Evolutionary conservation across 2,329 filamentous ascomycete species (phyloP), one percentile per base, ranked within the genome.

Genomic region (Cercospora janseana): DNA sequence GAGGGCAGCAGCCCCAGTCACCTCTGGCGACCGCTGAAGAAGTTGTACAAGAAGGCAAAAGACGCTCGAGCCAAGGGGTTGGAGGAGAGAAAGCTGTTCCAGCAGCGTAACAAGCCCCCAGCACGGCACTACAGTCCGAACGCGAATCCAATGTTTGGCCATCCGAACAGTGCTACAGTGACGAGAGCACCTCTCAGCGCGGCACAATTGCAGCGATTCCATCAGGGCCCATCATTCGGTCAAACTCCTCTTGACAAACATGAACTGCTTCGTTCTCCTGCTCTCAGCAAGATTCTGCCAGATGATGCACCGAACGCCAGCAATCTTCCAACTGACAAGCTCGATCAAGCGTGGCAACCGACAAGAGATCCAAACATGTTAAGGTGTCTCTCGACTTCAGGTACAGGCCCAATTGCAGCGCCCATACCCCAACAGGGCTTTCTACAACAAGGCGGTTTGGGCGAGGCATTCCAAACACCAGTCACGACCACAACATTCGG

Each of bases 1-100:
- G 69, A 60, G 55, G 60, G 63, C 20, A 56, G 54, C 12, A 56
- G 59, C 6, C 75, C 75, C 44, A 77, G 79, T 3, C 79, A 80
- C 69, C 67, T 86, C 0, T 86, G 83, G 83, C 77, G 78, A 34
- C 82, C 82, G 0, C 69, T 87, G 38, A 71, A 75, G 20, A 82
- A 79, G 55, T 69, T 86, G 2, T 78, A 85, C 68, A 73, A 73
- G 10, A 81, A 80, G 61, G 83, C 83, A 9, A 70, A 71, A 35
- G 72, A 73, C 9, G 77, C 76, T 34, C 72, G 81, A 41, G 71
- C 74, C 32, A 75, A 74, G 48, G 79, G 81, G 47, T 61, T 76
- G 13, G 65, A 67, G 18, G 67, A 72, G 16, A 69, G 74, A 35
- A 52, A 60, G 40, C 49, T 59, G 3, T 28, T 45, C 4, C 58